Evolutionary conservation across 768 basidiomycete species (phyloP), one percentile per base, ranked within the genome.

Genomic region (Leccinum rimulosum): DNA sequence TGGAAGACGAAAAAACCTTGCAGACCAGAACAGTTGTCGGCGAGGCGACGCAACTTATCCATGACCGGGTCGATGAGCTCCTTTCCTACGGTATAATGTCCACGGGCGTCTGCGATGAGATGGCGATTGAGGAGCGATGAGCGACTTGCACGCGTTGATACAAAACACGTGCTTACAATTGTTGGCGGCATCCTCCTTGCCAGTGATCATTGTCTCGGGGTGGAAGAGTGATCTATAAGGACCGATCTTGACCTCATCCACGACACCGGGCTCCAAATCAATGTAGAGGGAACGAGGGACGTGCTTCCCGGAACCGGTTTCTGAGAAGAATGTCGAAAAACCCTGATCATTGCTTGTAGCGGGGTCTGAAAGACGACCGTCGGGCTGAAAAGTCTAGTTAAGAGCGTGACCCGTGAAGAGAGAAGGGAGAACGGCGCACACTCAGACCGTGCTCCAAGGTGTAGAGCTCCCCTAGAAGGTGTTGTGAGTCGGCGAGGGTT

Each of bases 1-100:
- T 98, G 97, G 87, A 98, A 98, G 71, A 98, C 93, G 73, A 98
- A 98, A 87, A 99, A 99, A 69, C 97, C 97, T 78, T 99, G 97
- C 49, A 99, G 87, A 73, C 97, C 97, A 52, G 87, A 85, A 80
- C 96, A 98, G 79, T 97, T 97, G 78, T 99, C 97, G 54, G 95
- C 93, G 62, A 99, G 86, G 66, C 93, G 90, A 74, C 97, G 92
- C 66, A 98, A 81, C 76, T 93, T 95, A 79, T 99, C 97, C 87
- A 98, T 91, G 56, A 97, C 95, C 49, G 84, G 84, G 78, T 99
- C 97, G 61, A 99, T 94, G 71, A 94, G 86, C 76, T 98, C 97
- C 79, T 98, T 99, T 68, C 97, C 97, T 70, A 99, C 87, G 63
- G 97, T 98, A 79, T 98, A 98, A 79, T 98, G 96, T 63, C 96